A percentile compares a stretch with the other conserved stretches of the same genome.
phyloP scores from a whole-genome alignment of 345 rosid genomes.

The Eucalyptus guilfoylei region DNA sequence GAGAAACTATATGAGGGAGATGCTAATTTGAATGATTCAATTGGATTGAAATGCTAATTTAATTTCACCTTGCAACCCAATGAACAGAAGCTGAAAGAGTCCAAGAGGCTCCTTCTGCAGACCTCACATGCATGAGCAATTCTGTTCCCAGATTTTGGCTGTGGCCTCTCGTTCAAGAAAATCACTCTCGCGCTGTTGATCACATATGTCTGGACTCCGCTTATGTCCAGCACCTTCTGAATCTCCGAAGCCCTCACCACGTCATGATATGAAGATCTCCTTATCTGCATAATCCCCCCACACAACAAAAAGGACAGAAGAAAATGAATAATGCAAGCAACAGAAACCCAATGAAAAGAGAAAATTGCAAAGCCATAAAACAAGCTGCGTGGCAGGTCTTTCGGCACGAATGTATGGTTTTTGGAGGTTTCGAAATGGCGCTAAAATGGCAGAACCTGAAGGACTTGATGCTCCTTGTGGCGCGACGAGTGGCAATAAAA shows the following conservation, averaged over 20 bases:
- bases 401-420: background rate
- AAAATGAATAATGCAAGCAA: background rate
- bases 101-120: conserved; percentile 74
- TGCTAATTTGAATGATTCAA: background rate
- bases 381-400: background rate
- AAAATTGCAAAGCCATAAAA: background rate
- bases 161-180: conserved; percentile 83
- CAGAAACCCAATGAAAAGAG: background rate
- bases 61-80: conserved; percentile 79
- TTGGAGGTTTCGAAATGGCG: background rate
- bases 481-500: conserved; percentile 71
- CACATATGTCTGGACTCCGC: conserved; percentile 84
- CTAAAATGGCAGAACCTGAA: conserved; percentile 35
- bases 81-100: conserved; percentile 84
- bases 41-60: background rate
- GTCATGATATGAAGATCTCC: conserved; percentile 87
- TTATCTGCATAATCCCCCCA: conserved; percentile 23
- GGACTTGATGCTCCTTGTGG: conserved; percentile 70
- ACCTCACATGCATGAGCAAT: conserved; percentile 48
- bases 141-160: conserved; percentile 24
- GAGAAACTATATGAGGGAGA: background rate
- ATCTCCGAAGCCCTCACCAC: conserved; percentile 85
- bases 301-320: background rate
- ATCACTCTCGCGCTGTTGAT: conserved; percentile 81
- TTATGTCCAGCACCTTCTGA: conserved; percentile 57